Evolutionary conservation across 257 asterid species (phyloP), one percentile per base, ranked within the genome.

Genomic region (Solanum virginianum): DNA sequence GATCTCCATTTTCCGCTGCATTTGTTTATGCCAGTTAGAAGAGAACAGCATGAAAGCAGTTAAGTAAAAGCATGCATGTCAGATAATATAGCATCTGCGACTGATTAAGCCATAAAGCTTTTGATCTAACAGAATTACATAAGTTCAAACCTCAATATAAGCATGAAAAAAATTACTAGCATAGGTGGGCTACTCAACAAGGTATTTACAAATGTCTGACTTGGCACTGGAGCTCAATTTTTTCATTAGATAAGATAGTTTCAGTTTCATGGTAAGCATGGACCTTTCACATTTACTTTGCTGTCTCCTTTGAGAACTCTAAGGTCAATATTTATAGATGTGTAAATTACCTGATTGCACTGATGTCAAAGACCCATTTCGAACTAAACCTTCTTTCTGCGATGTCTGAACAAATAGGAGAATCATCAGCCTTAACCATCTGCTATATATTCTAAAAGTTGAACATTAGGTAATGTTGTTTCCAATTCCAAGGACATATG

Each of bases 1-100:
- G 97, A 88, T 95, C 98, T 84, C 96, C 98, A 91, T 88, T 95
- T 63, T 95, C 96, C 74, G 57, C 98, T 94, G 98, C 89, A 89
- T 66, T 66, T 84, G 18, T 85, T 53, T 69, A 84, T 81, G 80
- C 79, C 60, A 10, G 86, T 90, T 66, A 88, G 86, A 80, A 87
- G 79, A 1, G 77, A 49, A 59, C 55, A n/a, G 12, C 36, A 66
- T 49, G 20, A 75, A 32, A 54, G 5, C 51, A 82, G 36, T 66
- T 9, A 26, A 51, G 47, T 53, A 51, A 22, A 41, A n/a, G 2
- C 81, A 72, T 72, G 57, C 57, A 41, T 75, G n/a, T 47, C 60
- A 75, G 22, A 0, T 47, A 74, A 74, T 47, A 74, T 47, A 47
- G n/a, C 60, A 47, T 74, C 60, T 47, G 29, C 4, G 26, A 2